These are phyloP conservation scores for Phytophthora melonis DNA, from an alignment of 352 stramenopile genomes.

Conservation along the genomic window DNA sequence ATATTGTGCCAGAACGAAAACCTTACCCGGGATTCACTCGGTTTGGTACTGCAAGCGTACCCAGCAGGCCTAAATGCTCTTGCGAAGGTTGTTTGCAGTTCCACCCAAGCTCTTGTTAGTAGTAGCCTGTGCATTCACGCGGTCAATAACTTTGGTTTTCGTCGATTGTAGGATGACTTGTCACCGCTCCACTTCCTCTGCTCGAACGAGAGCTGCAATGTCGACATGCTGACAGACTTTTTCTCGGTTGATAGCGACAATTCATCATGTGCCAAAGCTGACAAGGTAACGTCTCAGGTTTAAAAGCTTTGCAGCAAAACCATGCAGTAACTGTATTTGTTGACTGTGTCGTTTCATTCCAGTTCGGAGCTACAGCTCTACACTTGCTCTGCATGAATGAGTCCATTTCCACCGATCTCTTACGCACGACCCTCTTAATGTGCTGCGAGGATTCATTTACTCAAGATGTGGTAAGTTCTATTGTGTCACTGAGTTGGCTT, in stretches of 20 bases:
- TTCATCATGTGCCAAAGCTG: constrained; percentile 17
- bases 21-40: constrained; percentile 42
- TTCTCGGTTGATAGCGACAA: constrained; percentile 54
- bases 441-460: constrained; percentile 52
- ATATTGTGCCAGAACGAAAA: constrained; percentile 57
- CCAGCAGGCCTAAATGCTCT: constrained; percentile 40
- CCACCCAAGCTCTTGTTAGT: background rate
- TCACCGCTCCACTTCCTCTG: constrained; percentile 65
- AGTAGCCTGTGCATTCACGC: background rate
- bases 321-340: background rate
- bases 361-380: constrained; percentile 70
- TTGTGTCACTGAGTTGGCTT: constrained; percentile 1
- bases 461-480: constrained; percentile 53
- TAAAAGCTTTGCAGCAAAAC: background rate
- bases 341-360: background rate
- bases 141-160: background rate
- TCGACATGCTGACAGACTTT: constrained; percentile 49
- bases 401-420: constrained; percentile 38
- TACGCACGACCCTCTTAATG: constrained; percentile 56
- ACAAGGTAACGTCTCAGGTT: constrained; percentile 16
- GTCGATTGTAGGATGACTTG: constrained; percentile 40
- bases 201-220: constrained; percentile 53
- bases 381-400: constrained; percentile 80
- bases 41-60: constrained; percentile 38
- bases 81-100: constrained; percentile 49